Base-by-base conservation (phyloP, 2,329 filamentous ascomycete genomes). In the Thelonectria rubi region DNA sequence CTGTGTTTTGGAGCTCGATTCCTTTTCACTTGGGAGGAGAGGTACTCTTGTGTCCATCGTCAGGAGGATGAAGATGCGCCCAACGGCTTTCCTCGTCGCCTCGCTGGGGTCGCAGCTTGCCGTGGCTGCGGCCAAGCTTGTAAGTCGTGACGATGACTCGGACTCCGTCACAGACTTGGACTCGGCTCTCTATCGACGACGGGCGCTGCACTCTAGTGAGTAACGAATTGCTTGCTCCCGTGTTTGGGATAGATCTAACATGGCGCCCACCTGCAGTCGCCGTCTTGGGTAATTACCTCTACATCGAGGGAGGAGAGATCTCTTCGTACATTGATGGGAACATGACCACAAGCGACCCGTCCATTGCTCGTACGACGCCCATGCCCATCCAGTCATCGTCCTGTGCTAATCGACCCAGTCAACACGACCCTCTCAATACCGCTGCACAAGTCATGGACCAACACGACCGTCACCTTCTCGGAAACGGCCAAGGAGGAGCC, bases 231-330 rank as follows among this genome's bases (percentile, higher is more conserved):
- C 11, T 37, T 42, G 11, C 11, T 14, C n/a, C 12, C 15, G 15
- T 50, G 12, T 30, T 21, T n/a, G 3, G 14, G 17, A 42, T n/a
- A 4, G 10, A 6, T 14, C 10, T 12, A 46, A 10, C n/a, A 10
- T 42, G 32, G 47, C 52, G 1, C 47, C 11, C 18, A 5, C 15
- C 10, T 46, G 26, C 9, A 58, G 49, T 58, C 11, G 32, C 18
- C 14, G 55, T 58, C 4, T 18, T 58, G 21, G 34, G 43, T 11
- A 32, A 58, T 11, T 52, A 47, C 21, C 48, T 58, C 11, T 58
- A 58, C 26, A 42, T 58, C 30, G 55, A 58, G 18, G 55, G 55
- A 48, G 55, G 49, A 48, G 48, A 58, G 14, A 40, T 48, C 5
- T 47, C 55, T 32, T 30, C 40, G 5, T 47, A 42, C n/a, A 42